Conservation (phyloP, 352 stramenopile genomes). For the Ochromonadaceae sp. region DNA sequence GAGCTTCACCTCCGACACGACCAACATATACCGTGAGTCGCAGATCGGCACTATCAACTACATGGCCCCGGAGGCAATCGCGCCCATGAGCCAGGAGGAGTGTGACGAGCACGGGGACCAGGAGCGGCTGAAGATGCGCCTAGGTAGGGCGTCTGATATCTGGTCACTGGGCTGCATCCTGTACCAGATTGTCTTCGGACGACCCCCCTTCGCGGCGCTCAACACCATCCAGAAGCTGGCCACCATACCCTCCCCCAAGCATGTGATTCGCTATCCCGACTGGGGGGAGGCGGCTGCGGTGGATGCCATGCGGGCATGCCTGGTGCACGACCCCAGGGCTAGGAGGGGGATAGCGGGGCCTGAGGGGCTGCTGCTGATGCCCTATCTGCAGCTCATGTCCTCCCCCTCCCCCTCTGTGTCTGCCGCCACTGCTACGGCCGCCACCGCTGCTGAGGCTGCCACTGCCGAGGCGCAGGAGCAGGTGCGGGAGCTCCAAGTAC, state of each 20-base stretch:
- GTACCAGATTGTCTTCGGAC: constrained; percentile 79
- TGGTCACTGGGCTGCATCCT: constrained; percentile 85
- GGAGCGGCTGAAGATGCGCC: constrained; percentile 33
- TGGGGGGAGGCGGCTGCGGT: constrained; percentile 56
- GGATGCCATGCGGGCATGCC: constrained; percentile 54
- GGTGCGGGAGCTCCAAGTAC: too few species aligned
- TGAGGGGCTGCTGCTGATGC: too few species aligned
- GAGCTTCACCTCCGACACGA: constrained; percentile 73
- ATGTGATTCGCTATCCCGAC: constrained; percentile 55
- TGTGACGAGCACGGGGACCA: too few species aligned
- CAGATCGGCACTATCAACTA: constrained; percentile 73
- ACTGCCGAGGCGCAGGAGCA: too few species aligned
- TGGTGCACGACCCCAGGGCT: constrained; percentile 64
- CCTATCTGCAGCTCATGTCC: too few species aligned
- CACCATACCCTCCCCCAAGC: constrained; percentile 62
- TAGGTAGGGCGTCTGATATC: constrained; percentile 70
- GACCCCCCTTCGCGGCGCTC: constrained; percentile 64
- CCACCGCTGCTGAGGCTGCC: too few species aligned
- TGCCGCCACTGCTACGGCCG: too few species aligned
- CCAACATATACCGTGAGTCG: constrained; percentile 72
- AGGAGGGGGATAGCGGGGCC: too few species aligned
- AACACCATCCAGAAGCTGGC: constrained; percentile 77
- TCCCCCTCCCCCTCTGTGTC: too few species aligned
- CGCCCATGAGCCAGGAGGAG: constrained; percentile 28
- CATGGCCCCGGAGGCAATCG: constrained; percentile 64